Percentiles rank a stretch among this genome's conserved stretches.
These are phyloP conservation scores for Penicillium hordei DNA, from an alignment of 2,329 filamentous ascomycete species.

Conservation along the genomic window DNA sequence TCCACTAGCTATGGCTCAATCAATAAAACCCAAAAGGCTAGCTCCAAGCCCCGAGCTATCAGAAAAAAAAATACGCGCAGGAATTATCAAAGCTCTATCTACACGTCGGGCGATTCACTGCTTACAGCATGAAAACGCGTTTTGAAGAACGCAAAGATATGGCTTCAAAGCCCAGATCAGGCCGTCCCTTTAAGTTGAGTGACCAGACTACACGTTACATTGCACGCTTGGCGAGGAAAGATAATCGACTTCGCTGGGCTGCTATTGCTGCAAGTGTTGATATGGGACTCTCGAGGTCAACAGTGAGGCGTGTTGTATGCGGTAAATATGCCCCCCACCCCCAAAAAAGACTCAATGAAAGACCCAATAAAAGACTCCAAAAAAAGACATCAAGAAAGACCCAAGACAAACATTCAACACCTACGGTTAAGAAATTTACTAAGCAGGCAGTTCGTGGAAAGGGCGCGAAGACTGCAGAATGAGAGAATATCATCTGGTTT, in stretches of 20 bases:
- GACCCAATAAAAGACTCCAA: too few species aligned
- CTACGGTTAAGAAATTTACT: neutral
- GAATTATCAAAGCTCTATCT: neutral
- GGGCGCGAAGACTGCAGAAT: neutral
- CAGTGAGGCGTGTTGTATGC: neutral
- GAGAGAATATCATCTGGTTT: neutral
- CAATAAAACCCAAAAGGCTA: neutral
- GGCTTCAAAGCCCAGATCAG: neutral
- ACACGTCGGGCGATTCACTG: neutral
- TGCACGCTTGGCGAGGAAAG: neutral
- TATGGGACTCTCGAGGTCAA: neutral
- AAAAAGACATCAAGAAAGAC: neutral
- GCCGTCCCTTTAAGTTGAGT: neutral
- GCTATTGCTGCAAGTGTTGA: neutral
- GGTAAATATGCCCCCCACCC: neutral
- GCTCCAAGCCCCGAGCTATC: neutral
- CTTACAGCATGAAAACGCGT: neutral
- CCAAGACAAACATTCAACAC: fast-evolving
- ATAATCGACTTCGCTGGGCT: neutral
- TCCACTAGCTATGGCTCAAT: neutral
- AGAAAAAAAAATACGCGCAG: neutral
- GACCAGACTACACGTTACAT: neutral
- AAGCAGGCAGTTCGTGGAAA: neutral
- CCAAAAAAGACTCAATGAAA: neutral
- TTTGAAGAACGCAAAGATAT: neutral